Percentiles rank a stretch among this genome's conserved stretches.
Evolutionary conservation across 495 filamentous ascomycete species (phyloP).

Genomic region (Hypomontagnella monticulosa): DNA sequence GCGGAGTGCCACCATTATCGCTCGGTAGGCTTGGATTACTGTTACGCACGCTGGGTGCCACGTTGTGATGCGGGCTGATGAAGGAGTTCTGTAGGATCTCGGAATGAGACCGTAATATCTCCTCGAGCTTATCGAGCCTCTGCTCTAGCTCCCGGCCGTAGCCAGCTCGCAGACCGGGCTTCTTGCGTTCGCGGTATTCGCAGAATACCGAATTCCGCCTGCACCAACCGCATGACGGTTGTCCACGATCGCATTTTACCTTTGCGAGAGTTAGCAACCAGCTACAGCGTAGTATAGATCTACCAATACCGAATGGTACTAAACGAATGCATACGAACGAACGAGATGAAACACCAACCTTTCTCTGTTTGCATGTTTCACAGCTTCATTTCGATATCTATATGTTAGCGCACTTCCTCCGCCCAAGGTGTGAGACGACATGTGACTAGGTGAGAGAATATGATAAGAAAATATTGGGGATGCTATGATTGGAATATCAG

Average conservation of each 20-base stretch:
- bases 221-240: conserved; percentile 91
- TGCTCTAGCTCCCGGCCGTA: conserved; percentile 90
- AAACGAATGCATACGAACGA: not conserved
- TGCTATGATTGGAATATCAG: not conserved
- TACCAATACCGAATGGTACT: not conserved
- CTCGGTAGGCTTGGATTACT: conserved; percentile 56
- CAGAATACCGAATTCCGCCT: conserved; percentile 77
- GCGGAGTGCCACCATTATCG: conserved; percentile 59
- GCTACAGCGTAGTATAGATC: not conserved
- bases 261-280: conserved; percentile 39
- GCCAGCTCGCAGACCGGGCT: conserved; percentile 83
- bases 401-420: conserved; percentile 36
- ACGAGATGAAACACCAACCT: conserved; percentile 57
- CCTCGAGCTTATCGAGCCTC: conserved; percentile 69
- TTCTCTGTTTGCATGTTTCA: conserved; percentile 84
- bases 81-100: conserved; percentile 56
- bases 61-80: conserved; percentile 49
- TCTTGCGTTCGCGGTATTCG: conserved; percentile 87
- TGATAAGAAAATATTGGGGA: not conserved
- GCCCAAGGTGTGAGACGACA: conserved; percentile 1
- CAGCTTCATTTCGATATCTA: conserved; percentile 59
- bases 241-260: conserved; percentile 84
- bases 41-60: conserved; percentile 59
- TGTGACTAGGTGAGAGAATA: conserved; percentile 6
- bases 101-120: conserved; percentile 58